These are phyloP conservation scores for Physaria fendleri DNA, from an alignment of 345 rosid genomes.

Conservation along the genomic window DNA sequence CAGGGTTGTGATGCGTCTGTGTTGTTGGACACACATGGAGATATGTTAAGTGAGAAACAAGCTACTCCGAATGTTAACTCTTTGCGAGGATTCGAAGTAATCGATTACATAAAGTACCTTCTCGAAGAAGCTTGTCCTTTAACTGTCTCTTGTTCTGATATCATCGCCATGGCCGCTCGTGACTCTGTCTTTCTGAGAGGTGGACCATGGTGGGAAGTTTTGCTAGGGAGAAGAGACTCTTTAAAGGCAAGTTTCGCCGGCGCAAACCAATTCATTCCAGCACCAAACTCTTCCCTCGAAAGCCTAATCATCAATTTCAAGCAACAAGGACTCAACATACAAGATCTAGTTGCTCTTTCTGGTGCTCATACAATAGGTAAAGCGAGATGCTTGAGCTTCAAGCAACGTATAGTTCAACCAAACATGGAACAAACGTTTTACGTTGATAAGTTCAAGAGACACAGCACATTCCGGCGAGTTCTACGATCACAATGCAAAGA, in stretches of 20 bases:
- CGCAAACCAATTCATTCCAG: slow-evolving; percentile 60
- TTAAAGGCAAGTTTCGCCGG: slow-evolving; percentile 59
- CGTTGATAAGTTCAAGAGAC: slow-evolving; percentile 48
- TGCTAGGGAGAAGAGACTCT: slow-evolving; percentile 70
- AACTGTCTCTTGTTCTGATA: slow-evolving; percentile 74
- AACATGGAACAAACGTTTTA: slow-evolving; percentile 30
- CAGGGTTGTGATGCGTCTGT: slow-evolving; percentile 80
- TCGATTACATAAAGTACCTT: slow-evolving; percentile 58
- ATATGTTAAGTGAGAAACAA: slow-evolving; percentile 61
- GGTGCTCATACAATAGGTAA: slow-evolving; percentile 74
- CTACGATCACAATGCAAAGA: slow-evolving; percentile 52
- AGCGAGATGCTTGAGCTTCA: slow-evolving; percentile 72
- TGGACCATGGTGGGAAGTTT: slow-evolving; percentile 64
- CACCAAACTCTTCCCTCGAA: slow-evolving; percentile 65
- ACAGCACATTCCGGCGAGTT: slow-evolving; percentile 39
- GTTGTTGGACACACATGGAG: slow-evolving; percentile 54
- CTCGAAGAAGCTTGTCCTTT: slow-evolving; percentile 75
- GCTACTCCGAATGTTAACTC: slow-evolving; percentile 66
- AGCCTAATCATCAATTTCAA: slow-evolving; percentile 52
- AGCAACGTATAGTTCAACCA: slow-evolving; percentile 42
- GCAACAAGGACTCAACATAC: slow-evolving; percentile 53
- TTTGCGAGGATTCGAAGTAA: slow-evolving; percentile 59
- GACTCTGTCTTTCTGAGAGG: slow-evolving; percentile 68
- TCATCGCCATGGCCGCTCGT: slow-evolving; percentile 66
- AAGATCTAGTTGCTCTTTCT: slow-evolving; percentile 63